phyloP scores from a whole-genome alignment of 345 rosid genomes.

The Erucastrum elatum region DNA sequence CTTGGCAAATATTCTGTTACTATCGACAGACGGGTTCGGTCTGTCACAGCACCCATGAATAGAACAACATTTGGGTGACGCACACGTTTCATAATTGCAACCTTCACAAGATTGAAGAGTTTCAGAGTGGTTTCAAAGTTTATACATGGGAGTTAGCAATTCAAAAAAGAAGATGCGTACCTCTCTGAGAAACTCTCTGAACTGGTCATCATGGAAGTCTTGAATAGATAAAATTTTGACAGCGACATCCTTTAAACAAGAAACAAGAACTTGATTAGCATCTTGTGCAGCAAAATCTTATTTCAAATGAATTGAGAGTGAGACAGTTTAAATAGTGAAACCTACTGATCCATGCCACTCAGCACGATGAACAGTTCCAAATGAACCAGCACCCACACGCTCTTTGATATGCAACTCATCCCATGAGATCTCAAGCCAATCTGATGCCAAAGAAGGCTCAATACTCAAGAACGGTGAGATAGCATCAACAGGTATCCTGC shows the following conservation, averaged over 20 bases:
- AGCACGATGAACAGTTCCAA: constrained; percentile 98
- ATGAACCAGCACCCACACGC: constrained; percentile 96
- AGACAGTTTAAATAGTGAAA: constrained; percentile 3
- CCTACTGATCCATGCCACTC: constrained; percentile 99
- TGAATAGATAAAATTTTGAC: constrained; percentile 85
- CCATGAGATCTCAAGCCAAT: constrained; percentile 97
- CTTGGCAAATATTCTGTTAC: constrained; percentile 93
- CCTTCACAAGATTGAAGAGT: constrained; percentile 43
- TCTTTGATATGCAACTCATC: constrained; percentile 88
- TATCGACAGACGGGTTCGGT: constrained; percentile 80
- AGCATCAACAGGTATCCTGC: constrained; percentile 44
- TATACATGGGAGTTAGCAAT: neutral
- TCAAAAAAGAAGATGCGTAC: constrained; percentile 38
- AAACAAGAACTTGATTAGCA: constrained; percentile 3
- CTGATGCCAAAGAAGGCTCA: constrained; percentile 96
- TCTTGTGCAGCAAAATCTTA: neutral
- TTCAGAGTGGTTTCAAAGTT: neutral
- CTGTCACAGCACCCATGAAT: constrained; percentile 99
- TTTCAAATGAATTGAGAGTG: neutral
- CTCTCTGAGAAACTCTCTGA: constrained; percentile 92
- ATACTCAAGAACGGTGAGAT: constrained; percentile 65
- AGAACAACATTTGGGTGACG: constrained; percentile 98
- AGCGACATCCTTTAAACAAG: constrained; percentile 77
- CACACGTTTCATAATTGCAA: constrained; percentile 94
- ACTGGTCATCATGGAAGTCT: constrained; percentile 85